phyloP scores from a whole-genome alignment of 2,329 filamentous ascomycete genomes.

The Calycina marina region DNA sequence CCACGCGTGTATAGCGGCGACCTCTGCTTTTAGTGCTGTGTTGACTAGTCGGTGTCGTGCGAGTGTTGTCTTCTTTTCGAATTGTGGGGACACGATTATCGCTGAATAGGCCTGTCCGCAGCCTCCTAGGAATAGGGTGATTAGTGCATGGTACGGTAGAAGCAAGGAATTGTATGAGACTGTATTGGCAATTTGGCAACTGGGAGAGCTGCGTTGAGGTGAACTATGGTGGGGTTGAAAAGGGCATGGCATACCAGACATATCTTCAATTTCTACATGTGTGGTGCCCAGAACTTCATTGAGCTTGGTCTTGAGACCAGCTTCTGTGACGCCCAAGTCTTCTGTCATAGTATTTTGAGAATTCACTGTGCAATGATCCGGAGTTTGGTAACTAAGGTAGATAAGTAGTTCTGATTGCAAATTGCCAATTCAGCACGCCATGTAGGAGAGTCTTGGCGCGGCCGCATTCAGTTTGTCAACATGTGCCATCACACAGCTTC shows the following conservation, averaged over 20 bases:
- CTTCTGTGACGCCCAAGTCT: slow-evolving; percentile 54
- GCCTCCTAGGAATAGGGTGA: slow-evolving; percentile 33
- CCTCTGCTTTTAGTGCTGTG: slow-evolving; percentile 49
- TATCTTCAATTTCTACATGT: slow-evolving; percentile 79
- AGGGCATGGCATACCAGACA: slow-evolving; percentile 56
- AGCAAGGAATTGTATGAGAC: too few species aligned
- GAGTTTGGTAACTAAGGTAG: too few species aligned
- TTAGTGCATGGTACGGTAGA: slow-evolving; percentile 2
- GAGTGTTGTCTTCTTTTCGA: slow-evolving; percentile 45
- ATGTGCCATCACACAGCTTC: too few species aligned
- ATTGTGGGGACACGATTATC: slow-evolving; percentile 47
- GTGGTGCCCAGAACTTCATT: slow-evolving; percentile 54
- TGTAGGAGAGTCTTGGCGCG: slow-evolving; percentile 3
- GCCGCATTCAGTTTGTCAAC: too few species aligned
- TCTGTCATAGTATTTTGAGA: slow-evolving; percentile 38
- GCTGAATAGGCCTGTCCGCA: slow-evolving; percentile 59
- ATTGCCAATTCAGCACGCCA: too few species aligned
- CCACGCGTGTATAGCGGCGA: slow-evolving; percentile 64
- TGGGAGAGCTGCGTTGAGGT: too few species aligned
- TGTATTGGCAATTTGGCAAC: too few species aligned
- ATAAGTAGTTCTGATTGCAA: too few species aligned
- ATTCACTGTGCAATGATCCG: too few species aligned
- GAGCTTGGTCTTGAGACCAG: slow-evolving; percentile 53
- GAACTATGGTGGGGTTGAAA: slow-evolving; percentile 8
- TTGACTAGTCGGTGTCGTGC: slow-evolving; percentile 58